phyloP scores from a whole-genome alignment of 805 yeast species.

The Kluyveromyces nonfermentans region DNA sequence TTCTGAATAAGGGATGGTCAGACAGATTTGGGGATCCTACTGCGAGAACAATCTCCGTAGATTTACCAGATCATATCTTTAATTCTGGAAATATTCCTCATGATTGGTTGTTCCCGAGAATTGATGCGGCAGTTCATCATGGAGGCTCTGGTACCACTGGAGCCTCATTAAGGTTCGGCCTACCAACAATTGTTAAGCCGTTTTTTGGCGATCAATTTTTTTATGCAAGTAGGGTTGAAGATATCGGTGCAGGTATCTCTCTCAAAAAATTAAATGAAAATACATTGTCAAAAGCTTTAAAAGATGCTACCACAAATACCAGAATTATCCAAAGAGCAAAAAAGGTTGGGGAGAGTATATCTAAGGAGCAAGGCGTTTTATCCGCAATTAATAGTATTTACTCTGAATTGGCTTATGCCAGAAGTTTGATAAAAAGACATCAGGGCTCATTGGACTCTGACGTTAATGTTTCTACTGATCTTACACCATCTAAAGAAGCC shows the following conservation, averaged over 20 bases:
- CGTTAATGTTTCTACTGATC: background rate
- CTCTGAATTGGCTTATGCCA: slow-evolving; percentile 68
- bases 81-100: slow-evolving; percentile 75
- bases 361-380: slow-evolving; percentile 70
- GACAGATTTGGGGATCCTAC: slow-evolving; percentile 45
- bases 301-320: slow-evolving; percentile 54
- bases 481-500: slow-evolving; percentile 4
- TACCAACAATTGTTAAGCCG: slow-evolving; percentile 87
- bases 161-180: slow-evolving; percentile 74
- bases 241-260: slow-evolving; percentile 74
- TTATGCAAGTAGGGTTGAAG: slow-evolving; percentile 80
- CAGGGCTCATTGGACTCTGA: slow-evolving; percentile 7
- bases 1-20: slow-evolving; percentile 92
- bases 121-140: slow-evolving; percentile 94
- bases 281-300: slow-evolving; percentile 57
- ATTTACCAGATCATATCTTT: slow-evolving; percentile 57
- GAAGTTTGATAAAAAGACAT: slow-evolving; percentile 34
- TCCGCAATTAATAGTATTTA: slow-evolving; percentile 74
- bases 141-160: slow-evolving; percentile 98
- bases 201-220: slow-evolving; percentile 96
- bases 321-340: slow-evolving; percentile 62
- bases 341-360: slow-evolving; percentile 50
- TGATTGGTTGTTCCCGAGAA: slow-evolving; percentile 83
- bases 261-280: slow-evolving; percentile 58
- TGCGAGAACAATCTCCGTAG: slow-evolving; percentile 23